phyloP scores from a whole-genome alignment of 2,329 filamentous ascomycete genomes.

The Colletotrichum sp. region DNA sequence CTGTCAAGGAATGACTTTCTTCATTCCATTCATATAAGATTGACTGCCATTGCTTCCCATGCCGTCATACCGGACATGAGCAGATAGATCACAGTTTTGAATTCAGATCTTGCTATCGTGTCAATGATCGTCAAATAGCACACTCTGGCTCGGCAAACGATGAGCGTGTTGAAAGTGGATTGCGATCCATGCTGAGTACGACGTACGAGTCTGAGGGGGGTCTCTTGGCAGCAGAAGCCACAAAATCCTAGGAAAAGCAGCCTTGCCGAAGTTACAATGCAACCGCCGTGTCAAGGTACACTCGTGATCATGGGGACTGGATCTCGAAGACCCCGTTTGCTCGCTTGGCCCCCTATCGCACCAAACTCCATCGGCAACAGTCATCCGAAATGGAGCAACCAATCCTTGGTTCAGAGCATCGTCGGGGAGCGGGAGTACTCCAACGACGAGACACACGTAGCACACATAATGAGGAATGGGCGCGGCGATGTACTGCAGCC shows the following conservation, averaged over 20 bases:
- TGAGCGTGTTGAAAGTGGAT: neutral
- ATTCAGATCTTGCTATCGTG: neutral
- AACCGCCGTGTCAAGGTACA: neutral
- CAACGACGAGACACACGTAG: neutral
- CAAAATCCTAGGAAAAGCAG: neutral
- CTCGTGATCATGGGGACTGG: neutral
- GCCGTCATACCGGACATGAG: neutral
- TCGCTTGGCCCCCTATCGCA: neutral
- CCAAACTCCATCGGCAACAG: neutral
- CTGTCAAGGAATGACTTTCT: neutral
- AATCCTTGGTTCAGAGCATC: neutral
- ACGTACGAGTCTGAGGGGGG: neutral
- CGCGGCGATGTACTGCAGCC: neutral
- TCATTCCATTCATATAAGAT: neutral
- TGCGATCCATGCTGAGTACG: neutral
- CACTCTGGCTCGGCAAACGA: neutral
- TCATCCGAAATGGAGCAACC: neutral
- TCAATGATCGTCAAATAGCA: neutral
- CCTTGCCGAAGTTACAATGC: neutral
- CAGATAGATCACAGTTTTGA: neutral
- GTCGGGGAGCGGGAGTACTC: neutral
- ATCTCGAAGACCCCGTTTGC: neutral
- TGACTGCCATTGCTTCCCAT: neutral
- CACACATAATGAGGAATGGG: neutral
- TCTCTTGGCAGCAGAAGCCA: neutral